Conservation (phyloP, 768 basidiomycete species). For the Omphalotus guepiniiformis region DNA sequence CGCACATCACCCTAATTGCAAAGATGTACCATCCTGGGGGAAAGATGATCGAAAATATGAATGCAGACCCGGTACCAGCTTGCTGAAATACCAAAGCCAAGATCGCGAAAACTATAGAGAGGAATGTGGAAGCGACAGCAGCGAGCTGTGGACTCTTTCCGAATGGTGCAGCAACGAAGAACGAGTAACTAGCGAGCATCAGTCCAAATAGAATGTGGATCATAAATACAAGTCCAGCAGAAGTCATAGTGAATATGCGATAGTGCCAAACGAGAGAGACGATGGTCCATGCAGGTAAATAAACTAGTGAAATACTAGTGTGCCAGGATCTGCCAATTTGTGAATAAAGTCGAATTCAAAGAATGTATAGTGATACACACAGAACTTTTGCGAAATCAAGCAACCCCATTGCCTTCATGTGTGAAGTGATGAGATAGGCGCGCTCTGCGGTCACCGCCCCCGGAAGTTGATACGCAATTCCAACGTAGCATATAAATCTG, state of each 20-base stretch:
- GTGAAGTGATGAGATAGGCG: constrained; percentile 57
- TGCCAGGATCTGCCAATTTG: constrained; percentile 51
- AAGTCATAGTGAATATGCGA: constrained; percentile 61
- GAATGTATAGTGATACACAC: constrained; percentile 26
- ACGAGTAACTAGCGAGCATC: constrained; percentile 65
- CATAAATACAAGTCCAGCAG: constrained; percentile 52
- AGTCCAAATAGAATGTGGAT: constrained; percentile 67
- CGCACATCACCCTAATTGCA: constrained; percentile 60
- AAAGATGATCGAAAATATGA: constrained; percentile 66
- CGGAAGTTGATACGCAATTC: constrained; percentile 75
- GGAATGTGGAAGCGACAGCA: constrained; percentile 61
- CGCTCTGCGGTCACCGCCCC: constrained; percentile 67
- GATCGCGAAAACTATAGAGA: constrained; percentile 63
- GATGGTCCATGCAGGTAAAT: constrained; percentile 75
- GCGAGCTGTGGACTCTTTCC: constrained; percentile 71
- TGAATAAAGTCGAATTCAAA: not conserved
- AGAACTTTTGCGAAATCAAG: constrained; percentile 63
- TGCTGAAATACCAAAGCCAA: constrained; percentile 49
- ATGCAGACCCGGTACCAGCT: constrained; percentile 42
- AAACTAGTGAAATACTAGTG: constrained; percentile 56
- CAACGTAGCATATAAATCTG: constrained; percentile 68
- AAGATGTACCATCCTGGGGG: constrained; percentile 78
- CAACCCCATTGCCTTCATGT: constrained; percentile 81
- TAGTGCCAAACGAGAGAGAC: constrained; percentile 62
- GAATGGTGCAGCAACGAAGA: constrained; percentile 67